phyloP scores from a whole-genome alignment of 106 monocot genomes.

The Agapanthus africanus region DNA sequence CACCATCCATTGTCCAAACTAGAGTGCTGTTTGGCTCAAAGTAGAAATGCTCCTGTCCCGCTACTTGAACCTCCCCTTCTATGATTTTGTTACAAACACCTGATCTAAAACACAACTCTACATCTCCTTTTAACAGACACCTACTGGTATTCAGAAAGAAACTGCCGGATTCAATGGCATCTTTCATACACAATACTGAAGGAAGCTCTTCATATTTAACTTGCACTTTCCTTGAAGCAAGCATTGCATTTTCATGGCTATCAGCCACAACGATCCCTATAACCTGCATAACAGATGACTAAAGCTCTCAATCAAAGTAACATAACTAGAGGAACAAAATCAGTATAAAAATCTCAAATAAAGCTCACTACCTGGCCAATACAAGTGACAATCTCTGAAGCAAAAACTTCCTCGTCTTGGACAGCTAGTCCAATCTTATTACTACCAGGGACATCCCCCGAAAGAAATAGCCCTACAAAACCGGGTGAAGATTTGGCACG shows the following conservation, averaged over 20 bases:
- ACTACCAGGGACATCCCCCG: conserved; percentile 67
- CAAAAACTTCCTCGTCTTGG: conserved; percentile 85
- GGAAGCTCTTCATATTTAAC: conserved; percentile 72
- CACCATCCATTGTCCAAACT: conserved; percentile 87
- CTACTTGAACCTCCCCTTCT: conserved; percentile 85
- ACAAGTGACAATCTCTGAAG: conserved; percentile 84
- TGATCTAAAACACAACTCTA: conserved; percentile 59
- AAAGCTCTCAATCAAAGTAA: neutral
- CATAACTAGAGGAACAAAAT: neutral
- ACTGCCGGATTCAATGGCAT: conserved; percentile 56
- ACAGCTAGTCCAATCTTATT: conserved; percentile 61
- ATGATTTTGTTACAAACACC: conserved; percentile 64
- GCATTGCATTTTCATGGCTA: conserved; percentile 86
- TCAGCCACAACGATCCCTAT: conserved; percentile 91
- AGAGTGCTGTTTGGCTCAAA: conserved; percentile 77
- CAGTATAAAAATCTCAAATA: neutral
- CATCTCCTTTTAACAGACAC: conserved; percentile 62
- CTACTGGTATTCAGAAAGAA: conserved; percentile 59
- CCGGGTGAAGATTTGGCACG: conserved; percentile 68
- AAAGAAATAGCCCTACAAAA: conserved; percentile 69
- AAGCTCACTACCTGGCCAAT: conserved; percentile 68
- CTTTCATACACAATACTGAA: conserved; percentile 70
- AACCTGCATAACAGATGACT: conserved; percentile 30
- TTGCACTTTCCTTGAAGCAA: conserved; percentile 63
- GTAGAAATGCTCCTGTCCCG: conserved; percentile 96